These are phyloP conservation scores for Dactylorhiza incarnata DNA, from an alignment of 106 monocot species.

Conservation along the genomic window DNA sequence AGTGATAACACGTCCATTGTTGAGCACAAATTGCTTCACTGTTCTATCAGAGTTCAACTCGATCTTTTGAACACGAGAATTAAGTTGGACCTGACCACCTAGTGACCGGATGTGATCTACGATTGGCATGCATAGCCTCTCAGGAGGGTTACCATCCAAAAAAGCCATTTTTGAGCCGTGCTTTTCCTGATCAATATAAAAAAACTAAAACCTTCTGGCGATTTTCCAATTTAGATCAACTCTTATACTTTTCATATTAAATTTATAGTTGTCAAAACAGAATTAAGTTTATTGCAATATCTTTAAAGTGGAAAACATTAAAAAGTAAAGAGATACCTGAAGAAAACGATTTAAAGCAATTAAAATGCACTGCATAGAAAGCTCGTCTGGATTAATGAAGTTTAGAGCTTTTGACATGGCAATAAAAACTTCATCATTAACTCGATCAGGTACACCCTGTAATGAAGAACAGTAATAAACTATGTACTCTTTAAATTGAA, in stretches of 20 bases:
- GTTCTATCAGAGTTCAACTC: conserved; percentile 81
- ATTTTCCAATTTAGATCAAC: background rate
- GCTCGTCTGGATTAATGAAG: conserved; percentile 97
- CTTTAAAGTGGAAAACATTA: background rate
- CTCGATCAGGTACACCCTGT: conserved; percentile 93
- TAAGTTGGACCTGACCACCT: conserved; percentile 77
- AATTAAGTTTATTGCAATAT: background rate
- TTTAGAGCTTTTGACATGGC: conserved; percentile 99
- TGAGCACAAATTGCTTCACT: conserved; percentile 80
- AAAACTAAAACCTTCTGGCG: background rate
- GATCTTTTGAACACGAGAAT: conserved; percentile 78
- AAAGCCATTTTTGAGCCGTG: conserved; percentile 98
- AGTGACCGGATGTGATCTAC: conserved; percentile 73
- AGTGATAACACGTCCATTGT: conserved; percentile 53
- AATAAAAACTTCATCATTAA: conserved; percentile 98
- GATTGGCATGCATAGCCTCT: conserved; percentile 88
- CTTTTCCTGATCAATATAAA: conserved; percentile 62
- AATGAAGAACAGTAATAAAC: background rate
- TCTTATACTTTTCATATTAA: background rate
- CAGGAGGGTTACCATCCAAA: conserved; percentile 95
- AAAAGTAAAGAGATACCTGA: conserved; percentile 41
- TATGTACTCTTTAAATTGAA: background rate
- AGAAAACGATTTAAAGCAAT: conserved; percentile 96
- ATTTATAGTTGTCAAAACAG: background rate
- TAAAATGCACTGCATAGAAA: conserved; percentile 98